Evolutionary conservation across 495 filamentous ascomycete species (phyloP), one percentile per base, ranked within the genome.

Genomic region (Xylaria nigripes): DNA sequence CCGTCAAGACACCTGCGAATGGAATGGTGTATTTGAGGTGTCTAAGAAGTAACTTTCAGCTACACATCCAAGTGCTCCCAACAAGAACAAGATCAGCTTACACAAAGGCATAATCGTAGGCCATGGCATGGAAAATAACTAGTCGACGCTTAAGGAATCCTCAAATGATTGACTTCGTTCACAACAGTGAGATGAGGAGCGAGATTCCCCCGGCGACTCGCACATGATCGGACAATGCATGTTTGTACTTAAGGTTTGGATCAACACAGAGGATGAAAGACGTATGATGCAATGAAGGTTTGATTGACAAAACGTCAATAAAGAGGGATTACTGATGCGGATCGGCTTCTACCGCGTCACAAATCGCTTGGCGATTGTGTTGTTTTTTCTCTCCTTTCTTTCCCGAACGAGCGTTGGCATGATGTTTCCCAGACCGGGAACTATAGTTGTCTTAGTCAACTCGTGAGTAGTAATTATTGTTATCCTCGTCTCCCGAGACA

Each of bases 21-120:
- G 84, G 84, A 48, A 87, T 79, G 18, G 81, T 88, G 67, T 83
- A 88, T 54, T 75, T 80, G 50, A 85, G 61, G 69, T 88, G 84
- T 49, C 83, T 86, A 48, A 40, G 23, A 36, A 36, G 30, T 12
- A 19, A 38, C 46, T 9, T n/a, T 54, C 23, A 54, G 51, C 19
- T 6, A 23, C 24, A 7, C 16, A 30, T 8, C n/a, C 23, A 32
- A 18, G 1, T 22, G 32, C 7, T 16, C 16, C 21, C 10, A 5
- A 9, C 13, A 2, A 4, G 42, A 16, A 21, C 12, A 23, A 27
- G n/a, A 55, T 30, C 27, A 19, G 54, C 81, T 69, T 76, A 85
- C 81, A 86, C 82, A 50, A 82, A 67, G 36, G 80, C 79, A 73
- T 86, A 86, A 48, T 83, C 83, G 66, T 71, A 76, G n/a, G 80